Conservation (phyloP, 2,329 filamentous ascomycete genomes). For the Beauveria varroae region DNA sequence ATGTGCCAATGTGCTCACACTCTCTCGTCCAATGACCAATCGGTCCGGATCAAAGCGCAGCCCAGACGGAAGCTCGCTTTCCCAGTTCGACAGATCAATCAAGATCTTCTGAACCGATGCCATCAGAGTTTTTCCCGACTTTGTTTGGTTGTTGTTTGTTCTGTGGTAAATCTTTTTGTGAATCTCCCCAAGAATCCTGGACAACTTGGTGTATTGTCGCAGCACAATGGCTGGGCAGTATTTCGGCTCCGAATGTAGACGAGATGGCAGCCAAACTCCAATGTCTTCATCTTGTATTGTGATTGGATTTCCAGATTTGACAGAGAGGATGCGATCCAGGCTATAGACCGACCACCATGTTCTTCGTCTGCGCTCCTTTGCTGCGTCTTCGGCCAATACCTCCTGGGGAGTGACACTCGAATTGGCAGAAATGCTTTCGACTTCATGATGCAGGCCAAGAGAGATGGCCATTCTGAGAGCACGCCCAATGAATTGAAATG, state of each 20-base stretch:
- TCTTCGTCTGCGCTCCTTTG: conserved; percentile 41
- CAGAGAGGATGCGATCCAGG: conserved; percentile 43
- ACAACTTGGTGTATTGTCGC: conserved; percentile 44
- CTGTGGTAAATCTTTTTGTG: conserved; percentile 40
- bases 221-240: conserved; percentile 41
- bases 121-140: conserved; percentile 39
- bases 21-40: conserved; percentile 39
- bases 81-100: conserved; percentile 41
- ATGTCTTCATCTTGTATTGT: conserved; percentile 49
- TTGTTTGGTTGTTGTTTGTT: conserved; percentile 24
- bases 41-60: conserved; percentile 41
- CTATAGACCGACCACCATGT: conserved; percentile 52
- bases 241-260: conserved; percentile 28
- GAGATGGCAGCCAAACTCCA: conserved; percentile 30
- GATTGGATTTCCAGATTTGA: conserved; percentile 47
- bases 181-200: conserved; percentile 43
- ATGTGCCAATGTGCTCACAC: conserved; percentile 44
- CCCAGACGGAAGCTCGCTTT: conserved; percentile 37
- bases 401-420: conserved; percentile 16
- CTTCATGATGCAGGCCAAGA: conserved; percentile 48
- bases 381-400: conserved; percentile 27
- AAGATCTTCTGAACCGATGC: conserved; percentile 44
- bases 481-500: conserved; percentile 46
- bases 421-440: conserved; percentile 17
- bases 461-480: conserved; percentile 51